A percentile compares a stretch with the other conserved stretches of the same genome.
Evolutionary conservation across 23 red algal species (phyloP).

Genomic region (Cyanidiococcus yangmingshanensis): DNA sequence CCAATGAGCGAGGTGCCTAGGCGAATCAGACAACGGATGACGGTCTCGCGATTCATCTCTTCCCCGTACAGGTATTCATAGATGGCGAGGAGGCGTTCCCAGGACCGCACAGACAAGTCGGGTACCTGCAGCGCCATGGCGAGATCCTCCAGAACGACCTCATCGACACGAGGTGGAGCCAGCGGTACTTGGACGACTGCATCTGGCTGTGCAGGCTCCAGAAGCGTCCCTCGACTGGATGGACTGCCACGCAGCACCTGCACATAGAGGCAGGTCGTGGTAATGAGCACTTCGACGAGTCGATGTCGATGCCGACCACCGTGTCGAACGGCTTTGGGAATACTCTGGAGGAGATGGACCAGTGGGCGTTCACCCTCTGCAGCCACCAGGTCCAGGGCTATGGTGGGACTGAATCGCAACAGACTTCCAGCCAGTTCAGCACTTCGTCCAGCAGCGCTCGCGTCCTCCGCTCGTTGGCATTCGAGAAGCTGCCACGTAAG

Average conservation of each 20-base stretch:
- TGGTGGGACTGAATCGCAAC: neutral
- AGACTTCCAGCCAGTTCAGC: neutral
- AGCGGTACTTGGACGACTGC: neutral
- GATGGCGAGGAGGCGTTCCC: slow-evolving; percentile 1
- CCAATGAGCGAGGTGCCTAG: neutral
- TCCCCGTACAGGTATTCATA: slow-evolving; percentile 4
- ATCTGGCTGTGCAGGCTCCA: neutral
- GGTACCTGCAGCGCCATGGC: neutral
- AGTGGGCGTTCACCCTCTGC: neutral
- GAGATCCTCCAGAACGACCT: neutral
- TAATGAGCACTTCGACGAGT: neutral
- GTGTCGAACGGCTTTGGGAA: slow-evolving; percentile 3
- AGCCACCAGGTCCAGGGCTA: neutral
- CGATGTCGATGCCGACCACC: slow-evolving; percentile 1
- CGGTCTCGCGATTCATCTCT: neutral
- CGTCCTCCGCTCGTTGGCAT: neutral
- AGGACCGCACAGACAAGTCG: neutral
- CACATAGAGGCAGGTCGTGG: neutral
- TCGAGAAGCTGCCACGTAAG: neutral
- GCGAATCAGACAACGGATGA: neutral
- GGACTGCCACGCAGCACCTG: neutral
- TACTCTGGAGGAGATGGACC: neutral
- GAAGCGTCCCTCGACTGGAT: neutral
- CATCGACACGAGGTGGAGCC: neutral
- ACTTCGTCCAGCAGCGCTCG: slow-evolving; percentile 1